phyloP scores from a whole-genome alignment of 208 protist genomes.

The Naegleria lovaniensis region DNA sequence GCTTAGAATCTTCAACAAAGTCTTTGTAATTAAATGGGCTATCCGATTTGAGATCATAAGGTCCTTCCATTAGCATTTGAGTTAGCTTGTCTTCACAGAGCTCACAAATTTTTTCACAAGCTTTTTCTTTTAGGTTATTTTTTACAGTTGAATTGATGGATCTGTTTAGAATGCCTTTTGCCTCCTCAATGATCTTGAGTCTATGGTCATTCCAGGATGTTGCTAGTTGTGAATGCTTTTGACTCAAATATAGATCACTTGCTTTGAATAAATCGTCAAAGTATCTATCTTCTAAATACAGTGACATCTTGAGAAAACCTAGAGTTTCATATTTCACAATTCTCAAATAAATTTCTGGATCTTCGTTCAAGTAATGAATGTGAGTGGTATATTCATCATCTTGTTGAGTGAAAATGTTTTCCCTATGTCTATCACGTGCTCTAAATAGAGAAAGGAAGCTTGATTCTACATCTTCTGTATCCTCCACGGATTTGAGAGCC shows the following conservation, averaged over 20 bases:
- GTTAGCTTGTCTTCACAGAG: not conserved
- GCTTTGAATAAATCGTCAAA: slow-evolving; percentile 22
- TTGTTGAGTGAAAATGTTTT: not conserved
- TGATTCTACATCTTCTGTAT: not conserved
- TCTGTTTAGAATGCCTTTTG: not conserved
- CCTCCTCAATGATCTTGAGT: slow-evolving; percentile 31
- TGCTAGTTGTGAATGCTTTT: not conserved
- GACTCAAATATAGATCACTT: slow-evolving; percentile 11
- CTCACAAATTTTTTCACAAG: not conserved
- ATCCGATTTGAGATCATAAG: not conserved
- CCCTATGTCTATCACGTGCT: not conserved
- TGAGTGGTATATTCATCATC: not conserved
- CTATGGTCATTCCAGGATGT: slow-evolving; percentile 42
- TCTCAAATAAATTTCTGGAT: not conserved
- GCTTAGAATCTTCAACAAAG: not conserved
- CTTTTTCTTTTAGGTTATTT: slow-evolving; percentile 31
- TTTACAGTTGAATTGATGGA: slow-evolving; percentile 31
- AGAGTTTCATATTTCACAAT: slow-evolving; percentile 34
- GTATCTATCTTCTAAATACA: slow-evolving; percentile 22
- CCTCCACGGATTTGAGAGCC: slow-evolving; percentile 6
- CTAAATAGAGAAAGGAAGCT: not conserved
- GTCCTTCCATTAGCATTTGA: not conserved
- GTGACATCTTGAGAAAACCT: slow-evolving; percentile 32
- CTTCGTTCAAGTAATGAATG: not conserved
- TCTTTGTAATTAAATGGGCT: not conserved